Evolutionary conservation across 2,329 filamentous ascomycete species (phyloP), one percentile per base, ranked within the genome.

Genomic region (Ceratocystis albifundus): DNA sequence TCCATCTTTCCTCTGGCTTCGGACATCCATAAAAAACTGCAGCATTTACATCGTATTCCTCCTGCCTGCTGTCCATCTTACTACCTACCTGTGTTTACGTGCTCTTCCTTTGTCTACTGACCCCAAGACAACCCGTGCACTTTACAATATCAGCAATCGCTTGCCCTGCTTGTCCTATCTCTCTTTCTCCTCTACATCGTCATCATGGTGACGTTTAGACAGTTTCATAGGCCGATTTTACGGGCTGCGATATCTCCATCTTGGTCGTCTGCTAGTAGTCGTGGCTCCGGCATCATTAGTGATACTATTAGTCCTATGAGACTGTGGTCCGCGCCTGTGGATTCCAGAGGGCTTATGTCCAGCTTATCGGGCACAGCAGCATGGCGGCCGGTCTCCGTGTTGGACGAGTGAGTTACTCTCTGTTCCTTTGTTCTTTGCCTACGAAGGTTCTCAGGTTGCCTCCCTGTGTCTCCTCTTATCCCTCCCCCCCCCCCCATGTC

Each of bases 341-440:
- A 6, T 6, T 41, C 36, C 12, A 41, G 10, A 10, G 36, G 53
- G 17, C 4, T 15, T 3, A 36, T 59, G 28, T 59, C 53, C 28
- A 59, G 53, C 12, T 25, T 30, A 32, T 30, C 53, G 67, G 72
- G 68, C 72, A 70, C 72, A 73, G 71, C 77, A 41, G 78, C 80
- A 75, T 87, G 84, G 84, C 80, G 85, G 68, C 84, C 84, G 2
- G 81, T 84, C 63, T 83, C 83, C 67, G 81, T 85, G 28, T 75
- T 87, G 17, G 84, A 87, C 73, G 84, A 87, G 84, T 87, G 77
- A 71, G 81, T 71, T 41, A 41, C 68, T 50, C 68, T 41, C 62
- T 55, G n/a, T 20, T 7, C 30, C 17, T 32, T 32, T 36, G 63
- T 44, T 22, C 10, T 8, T 48, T 57, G n/a, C 45, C 30, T 8